Percentiles rank a stretch among this genome's conserved stretches.
Evolutionary conservation across 2,329 filamentous ascomycete genomes (phyloP).

Genomic region (Chaetomium olivaceum): DNA sequence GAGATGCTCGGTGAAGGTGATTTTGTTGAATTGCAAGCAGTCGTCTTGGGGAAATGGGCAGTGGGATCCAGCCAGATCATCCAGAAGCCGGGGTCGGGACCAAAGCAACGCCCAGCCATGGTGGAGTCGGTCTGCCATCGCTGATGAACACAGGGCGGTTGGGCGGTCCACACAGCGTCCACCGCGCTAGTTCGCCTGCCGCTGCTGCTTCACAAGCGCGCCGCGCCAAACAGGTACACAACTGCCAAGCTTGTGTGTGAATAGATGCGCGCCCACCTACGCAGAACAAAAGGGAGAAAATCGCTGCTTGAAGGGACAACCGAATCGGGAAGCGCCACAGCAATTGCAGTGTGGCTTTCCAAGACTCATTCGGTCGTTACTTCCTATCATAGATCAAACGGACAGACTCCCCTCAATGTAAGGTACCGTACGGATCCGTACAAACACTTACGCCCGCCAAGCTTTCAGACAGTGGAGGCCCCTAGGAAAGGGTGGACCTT

Average conservation of each 20-base stretch:
- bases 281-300: too few species aligned
- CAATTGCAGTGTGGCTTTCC: background rate
- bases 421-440: background rate
- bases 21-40: background rate
- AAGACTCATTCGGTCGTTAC: background rate
- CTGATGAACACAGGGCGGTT: background rate
- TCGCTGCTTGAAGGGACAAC: too few species aligned
- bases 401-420: background rate
- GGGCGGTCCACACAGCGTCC: background rate
- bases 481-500: background rate
- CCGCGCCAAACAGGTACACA: background rate
- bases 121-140: background rate
- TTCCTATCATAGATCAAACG: background rate
- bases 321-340: background rate
- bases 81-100: conserved; percentile 1
- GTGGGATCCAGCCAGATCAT: conserved; percentile 20
- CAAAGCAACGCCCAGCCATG: background rate
- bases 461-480: background rate
- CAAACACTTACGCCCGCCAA: background rate
- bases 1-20: background rate
- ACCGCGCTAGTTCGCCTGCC: background rate
- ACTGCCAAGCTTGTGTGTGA: background rate
- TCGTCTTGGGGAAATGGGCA: background rate
- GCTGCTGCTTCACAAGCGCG: background rate
- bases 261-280: background rate